A percentile compares a stretch with the other conserved stretches of the same genome.
Evolutionary conservation across 2,329 filamentous ascomycete genomes (phyloP).

Genomic region (Eurotiales sp.): DNA sequence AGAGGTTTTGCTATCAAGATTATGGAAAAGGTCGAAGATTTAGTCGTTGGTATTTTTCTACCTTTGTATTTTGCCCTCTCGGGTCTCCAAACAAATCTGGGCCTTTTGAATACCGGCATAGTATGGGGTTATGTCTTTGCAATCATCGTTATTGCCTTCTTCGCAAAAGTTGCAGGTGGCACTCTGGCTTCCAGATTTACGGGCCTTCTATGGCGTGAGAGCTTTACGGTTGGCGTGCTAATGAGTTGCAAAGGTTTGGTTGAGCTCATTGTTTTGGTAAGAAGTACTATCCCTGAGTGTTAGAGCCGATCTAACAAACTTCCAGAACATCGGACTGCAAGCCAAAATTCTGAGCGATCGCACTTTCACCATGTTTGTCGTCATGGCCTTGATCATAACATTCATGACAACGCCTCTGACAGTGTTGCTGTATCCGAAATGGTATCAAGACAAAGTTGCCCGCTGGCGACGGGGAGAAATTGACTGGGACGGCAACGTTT

Average conservation of each 20-base stretch:
- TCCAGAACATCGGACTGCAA: conserved; percentile 72
- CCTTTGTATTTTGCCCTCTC: conserved; percentile 93
- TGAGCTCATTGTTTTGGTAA: conserved; percentile 86
- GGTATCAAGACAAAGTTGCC: conserved; percentile 70
- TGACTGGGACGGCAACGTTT: conserved; percentile 71
- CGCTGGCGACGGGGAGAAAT: conserved; percentile 81
- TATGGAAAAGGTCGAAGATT: conserved; percentile 90
- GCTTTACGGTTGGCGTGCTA: conserved; percentile 77
- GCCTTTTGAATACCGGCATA: conserved; percentile 73
- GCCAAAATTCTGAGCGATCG: conserved; percentile 74
- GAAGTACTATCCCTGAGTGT: conserved; percentile 23
- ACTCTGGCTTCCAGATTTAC: conserved; percentile 71
- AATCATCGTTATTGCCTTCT: conserved; percentile 75
- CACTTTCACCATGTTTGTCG: conserved; percentile 90
- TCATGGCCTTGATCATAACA: conserved; percentile 87
- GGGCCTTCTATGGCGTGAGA: conserved; percentile 85
- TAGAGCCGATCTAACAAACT: background rate
- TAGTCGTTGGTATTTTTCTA: conserved; percentile 77
- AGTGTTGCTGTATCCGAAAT: conserved; percentile 68
- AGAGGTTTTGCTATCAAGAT: conserved; percentile 86
- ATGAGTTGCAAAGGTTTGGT: conserved; percentile 98
- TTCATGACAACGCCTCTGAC: conserved; percentile 78
- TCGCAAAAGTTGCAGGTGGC: conserved; percentile 79
- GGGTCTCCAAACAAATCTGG: conserved; percentile 81
- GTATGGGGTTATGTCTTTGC: conserved; percentile 89